Base-by-base conservation (phyloP, 148 eudicot species). In the Salicornia ramosissima region DNA sequence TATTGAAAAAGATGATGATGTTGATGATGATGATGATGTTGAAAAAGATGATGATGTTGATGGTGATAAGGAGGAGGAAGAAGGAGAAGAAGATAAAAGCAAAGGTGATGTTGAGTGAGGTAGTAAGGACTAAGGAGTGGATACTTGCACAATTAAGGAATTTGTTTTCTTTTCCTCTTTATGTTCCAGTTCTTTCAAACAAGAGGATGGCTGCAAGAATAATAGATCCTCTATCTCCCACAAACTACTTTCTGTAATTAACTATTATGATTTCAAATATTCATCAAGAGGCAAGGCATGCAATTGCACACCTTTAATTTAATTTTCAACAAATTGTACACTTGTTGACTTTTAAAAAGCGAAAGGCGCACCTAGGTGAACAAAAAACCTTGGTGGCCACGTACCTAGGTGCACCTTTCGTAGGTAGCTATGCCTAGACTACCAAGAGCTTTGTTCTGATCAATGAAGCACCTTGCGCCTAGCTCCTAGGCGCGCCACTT, bases 61-160 rank as follows among this genome's bases (percentile, higher is more conserved):
- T 3, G 24, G 9, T n/a, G 16, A 5, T 6, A 26, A 4, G 5
- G 82, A 77, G 9, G 86, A 74, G 0, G 77, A 72, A 0, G 84
- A 71, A 0, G 78, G 74, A 4, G 14, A 22, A 6, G 42, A 21
- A 1, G 43, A 55, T 12, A 60, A 21, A 5, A 65, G 67, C 34
- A 60, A 13, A 54, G 43, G 42, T 60, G 76, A 58, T 2, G 34
- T 26, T 15, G 46, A 39, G 58, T 47, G 42, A 65, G 67, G 75
- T 71, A 28, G 65, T 56, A 47, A 49, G 10, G 50, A 39, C 6
- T 39, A 39, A 39, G 49, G 49, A 45, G 53, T 18, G 14, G 16
- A 51, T 39, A 18, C 24, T 63, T 63, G 29, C 50, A 66, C 53
- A 49, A 49, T 63, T 63, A 13, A 4, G 47, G 40, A 60, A 63